phyloP scores from a whole-genome alignment of 768 basidiomycete species.

The Tulasnella sp. region DNA sequence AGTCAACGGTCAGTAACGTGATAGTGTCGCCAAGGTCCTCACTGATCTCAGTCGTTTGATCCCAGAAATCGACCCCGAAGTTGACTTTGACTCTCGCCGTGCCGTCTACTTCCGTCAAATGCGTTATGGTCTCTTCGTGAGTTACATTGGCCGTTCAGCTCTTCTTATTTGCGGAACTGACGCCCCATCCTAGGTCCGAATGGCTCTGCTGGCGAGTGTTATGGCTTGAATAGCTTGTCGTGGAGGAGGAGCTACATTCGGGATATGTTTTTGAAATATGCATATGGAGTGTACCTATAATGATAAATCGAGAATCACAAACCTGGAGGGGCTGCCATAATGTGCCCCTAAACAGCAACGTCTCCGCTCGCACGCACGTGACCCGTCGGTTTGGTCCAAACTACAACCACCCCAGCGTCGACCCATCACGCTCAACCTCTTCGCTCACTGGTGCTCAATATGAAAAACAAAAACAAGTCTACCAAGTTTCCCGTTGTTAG shows the following conservation, averaged over 20 bases:
- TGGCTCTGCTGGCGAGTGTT: slow-evolving; percentile 76
- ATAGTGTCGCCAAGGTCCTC: not conserved
- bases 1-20: slow-evolving; percentile 68
- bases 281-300: not conserved
- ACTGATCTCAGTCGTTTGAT: slow-evolving; percentile 27
- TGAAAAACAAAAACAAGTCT: slow-evolving; percentile 91
- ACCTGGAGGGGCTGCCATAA: too few species aligned
- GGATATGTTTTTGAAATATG: not conserved
- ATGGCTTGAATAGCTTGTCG: slow-evolving; percentile 43
- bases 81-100: slow-evolving; percentile 92
- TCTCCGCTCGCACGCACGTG: not conserved
- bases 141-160: slow-evolving; percentile 45
- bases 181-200: slow-evolving; percentile 58
- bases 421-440: not conserved
- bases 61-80: slow-evolving; percentile 96
- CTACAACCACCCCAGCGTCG: not conserved
- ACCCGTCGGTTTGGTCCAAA: not conserved
- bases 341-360: too few species aligned
- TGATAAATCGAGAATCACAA: too few species aligned
- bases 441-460: slow-evolving; percentile 41
- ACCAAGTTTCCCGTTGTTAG: slow-evolving; percentile 90
- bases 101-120: slow-evolving; percentile 99
- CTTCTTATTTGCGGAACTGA: slow-evolving; percentile 1
- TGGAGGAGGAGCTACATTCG: not conserved
- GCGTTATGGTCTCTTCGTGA: slow-evolving; percentile 95